Evolutionary conservation across 768 basidiomycete genomes (phyloP).

Genomic region (Boletus sp.): DNA sequence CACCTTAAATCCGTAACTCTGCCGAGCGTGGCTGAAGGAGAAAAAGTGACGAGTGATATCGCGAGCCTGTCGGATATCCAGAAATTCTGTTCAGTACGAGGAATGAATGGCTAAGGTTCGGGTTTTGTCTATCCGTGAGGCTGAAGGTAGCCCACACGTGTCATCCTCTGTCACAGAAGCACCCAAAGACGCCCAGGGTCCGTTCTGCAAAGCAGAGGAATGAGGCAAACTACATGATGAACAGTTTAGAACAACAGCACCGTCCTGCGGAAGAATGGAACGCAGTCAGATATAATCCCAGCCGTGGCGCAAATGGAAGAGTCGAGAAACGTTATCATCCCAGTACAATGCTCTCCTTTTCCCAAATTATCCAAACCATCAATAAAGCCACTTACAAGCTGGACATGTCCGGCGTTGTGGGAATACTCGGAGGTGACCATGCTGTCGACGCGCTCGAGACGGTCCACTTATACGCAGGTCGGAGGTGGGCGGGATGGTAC

Average conservation of each 20-base stretch:
- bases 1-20: background rate
- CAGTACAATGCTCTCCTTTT: conserved; percentile 14
- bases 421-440: conserved; percentile 33
- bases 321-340: background rate
- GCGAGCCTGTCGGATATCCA: background rate
- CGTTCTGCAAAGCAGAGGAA: background rate
- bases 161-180: background rate
- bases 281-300: conserved; percentile 8
- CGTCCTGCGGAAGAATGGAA: background rate
- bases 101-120: background rate
- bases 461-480: conserved; percentile 31
- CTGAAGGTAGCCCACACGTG: background rate
- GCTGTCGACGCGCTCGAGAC: conserved; percentile 33
- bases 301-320: background rate
- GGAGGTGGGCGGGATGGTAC: conserved; percentile 37
- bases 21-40: background rate
- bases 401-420: conserved; percentile 29
- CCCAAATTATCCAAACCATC: conserved; percentile 9
- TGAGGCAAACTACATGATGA: background rate
- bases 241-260: background rate
- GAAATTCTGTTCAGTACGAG: background rate
- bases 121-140: background rate
- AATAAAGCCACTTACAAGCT: conserved; percentile 21
- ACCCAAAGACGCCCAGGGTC: background rate
- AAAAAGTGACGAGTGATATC: background rate